These are phyloP conservation scores for Cyclostephanos tholiformis DNA, from an alignment of 108 stramenopile species.

Conservation along the genomic window DNA sequence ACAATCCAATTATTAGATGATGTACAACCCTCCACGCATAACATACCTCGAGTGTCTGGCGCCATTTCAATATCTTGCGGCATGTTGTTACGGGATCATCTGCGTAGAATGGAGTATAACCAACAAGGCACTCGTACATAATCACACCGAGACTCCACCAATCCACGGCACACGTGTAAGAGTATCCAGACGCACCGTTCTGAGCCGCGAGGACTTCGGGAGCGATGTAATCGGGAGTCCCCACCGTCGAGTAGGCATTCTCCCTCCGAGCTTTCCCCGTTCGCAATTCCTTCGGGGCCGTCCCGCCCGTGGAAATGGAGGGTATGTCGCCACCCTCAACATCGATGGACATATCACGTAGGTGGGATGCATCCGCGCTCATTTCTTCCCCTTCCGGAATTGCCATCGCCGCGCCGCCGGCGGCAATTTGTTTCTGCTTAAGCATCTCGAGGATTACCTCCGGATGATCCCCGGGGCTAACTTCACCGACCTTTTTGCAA, in stretches of 20 bases:
- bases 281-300: conserved; percentile 45
- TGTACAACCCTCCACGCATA: conserved; percentile 1
- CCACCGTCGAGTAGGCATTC: conserved; percentile 98
- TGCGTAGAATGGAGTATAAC: conserved; percentile 99
- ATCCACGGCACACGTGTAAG: conserved; percentile 97
- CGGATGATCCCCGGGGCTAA: conserved; percentile 83
- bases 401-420: conserved; percentile 21
- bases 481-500: conserved; percentile 96
- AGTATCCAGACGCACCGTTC: conserved; percentile 90
- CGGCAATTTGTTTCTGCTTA: conserved; percentile 52
- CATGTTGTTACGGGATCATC: conserved; percentile 98
- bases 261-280: conserved; percentile 84
- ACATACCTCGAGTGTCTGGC: conserved; percentile 79
- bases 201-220: conserved; percentile 97
- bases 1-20: not conserved
- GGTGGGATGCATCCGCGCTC: conserved; percentile 51
- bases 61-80: conserved; percentile 94
- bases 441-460: conserved; percentile 81
- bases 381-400: conserved; percentile 46
- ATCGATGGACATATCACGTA: conserved; percentile 87
- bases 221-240: conserved; percentile 99
- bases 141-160: conserved; percentile 99
- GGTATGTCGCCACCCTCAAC: conserved; percentile 39
- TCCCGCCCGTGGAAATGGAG: conserved; percentile 37
- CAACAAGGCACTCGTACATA: conserved; percentile 99